Evolutionary conservation across 805 yeast genomes (phyloP).

Genomic region (Spathaspora passalidarum): DNA sequence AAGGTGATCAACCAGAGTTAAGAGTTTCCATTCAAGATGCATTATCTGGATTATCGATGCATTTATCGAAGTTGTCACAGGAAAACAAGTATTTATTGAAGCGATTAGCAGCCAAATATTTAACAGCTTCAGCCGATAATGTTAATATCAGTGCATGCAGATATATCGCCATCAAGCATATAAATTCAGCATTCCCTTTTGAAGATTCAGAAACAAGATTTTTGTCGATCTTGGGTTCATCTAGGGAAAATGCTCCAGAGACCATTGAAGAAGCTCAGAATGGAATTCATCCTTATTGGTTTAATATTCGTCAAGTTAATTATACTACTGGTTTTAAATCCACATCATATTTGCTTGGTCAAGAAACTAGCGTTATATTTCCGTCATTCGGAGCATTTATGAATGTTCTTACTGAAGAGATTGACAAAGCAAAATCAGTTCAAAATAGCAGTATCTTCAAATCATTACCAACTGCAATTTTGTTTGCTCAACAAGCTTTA

Average conservation of each 20-base stretch:
- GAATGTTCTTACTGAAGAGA: conserved; percentile 15
- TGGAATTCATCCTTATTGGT: conserved; percentile 86
- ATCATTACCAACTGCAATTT: conserved; percentile 39
- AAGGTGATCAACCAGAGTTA: conserved; percentile 60
- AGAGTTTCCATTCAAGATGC: conserved; percentile 71
- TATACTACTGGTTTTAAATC: conserved; percentile 42
- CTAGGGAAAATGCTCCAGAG: conserved; percentile 57
- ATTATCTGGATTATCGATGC: conserved; percentile 54
- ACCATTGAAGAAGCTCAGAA: conserved; percentile 73
- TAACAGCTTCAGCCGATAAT: conserved; percentile 15
- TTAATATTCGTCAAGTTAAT: conserved; percentile 47
- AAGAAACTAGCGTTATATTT: conserved; percentile 39
- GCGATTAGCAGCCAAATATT: conserved; percentile 27
- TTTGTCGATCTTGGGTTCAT: conserved; percentile 61
- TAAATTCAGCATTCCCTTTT: conserved; percentile 64
- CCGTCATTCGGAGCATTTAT: conserved; percentile 53
- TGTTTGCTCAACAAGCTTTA: conserved; percentile 55
- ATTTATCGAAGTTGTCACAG: conserved; percentile 38
- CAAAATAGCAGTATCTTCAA: conserved; percentile 23
- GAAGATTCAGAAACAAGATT: conserved; percentile 64
- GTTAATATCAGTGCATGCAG: conserved; percentile 48
- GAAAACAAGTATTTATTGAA: conserved; percentile 43
- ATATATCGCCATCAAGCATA: conserved; percentile 61
- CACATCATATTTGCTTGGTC: conserved; percentile 44
- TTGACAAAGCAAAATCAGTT: conserved; percentile 17